These are phyloP conservation scores for Magnaporthales sp. DNA, from an alignment of 2,329 filamentous ascomycete genomes.

Conservation along the genomic window DNA sequence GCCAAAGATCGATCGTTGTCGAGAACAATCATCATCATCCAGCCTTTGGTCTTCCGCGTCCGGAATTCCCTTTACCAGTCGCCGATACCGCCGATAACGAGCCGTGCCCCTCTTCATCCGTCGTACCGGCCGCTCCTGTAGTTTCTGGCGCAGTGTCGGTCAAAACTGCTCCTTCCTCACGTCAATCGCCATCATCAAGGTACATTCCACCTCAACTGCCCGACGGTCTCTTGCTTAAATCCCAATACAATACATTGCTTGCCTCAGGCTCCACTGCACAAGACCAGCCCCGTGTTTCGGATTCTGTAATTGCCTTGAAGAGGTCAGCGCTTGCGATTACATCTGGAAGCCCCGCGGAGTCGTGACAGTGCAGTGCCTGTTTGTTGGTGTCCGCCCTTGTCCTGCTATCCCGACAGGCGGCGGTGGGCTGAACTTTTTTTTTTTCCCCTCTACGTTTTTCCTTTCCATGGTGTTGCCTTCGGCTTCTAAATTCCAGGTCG, in stretches of 20 bases:
- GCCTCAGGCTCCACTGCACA: background rate
- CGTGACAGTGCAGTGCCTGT: background rate
- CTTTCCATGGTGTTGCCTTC: background rate
- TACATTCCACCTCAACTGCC: background rate
- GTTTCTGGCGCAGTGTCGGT: background rate
- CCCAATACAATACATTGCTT: background rate
- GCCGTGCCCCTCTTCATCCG: background rate
- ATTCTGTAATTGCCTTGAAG: background rate
- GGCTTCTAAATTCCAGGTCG: background rate
- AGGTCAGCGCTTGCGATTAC: background rate
- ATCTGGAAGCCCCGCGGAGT: background rate
- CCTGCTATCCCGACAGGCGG: background rate
- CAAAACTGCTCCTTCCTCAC: background rate
- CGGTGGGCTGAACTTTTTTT: background rate
- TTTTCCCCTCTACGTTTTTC: background rate
- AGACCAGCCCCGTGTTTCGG: background rate
- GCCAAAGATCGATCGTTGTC: constrained; percentile 39
- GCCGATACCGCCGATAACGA: constrained; percentile 2
- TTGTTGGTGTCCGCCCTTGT: background rate
- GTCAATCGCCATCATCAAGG: background rate
- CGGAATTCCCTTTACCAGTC: background rate
- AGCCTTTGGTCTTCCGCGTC: constrained; percentile 3
- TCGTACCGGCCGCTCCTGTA: background rate
- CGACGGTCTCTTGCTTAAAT: background rate
- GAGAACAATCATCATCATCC: constrained; percentile 35